These are phyloP conservation scores for Zarea fungicola DNA, from an alignment of 2,329 filamentous ascomycete species.

Conservation along the genomic window DNA sequence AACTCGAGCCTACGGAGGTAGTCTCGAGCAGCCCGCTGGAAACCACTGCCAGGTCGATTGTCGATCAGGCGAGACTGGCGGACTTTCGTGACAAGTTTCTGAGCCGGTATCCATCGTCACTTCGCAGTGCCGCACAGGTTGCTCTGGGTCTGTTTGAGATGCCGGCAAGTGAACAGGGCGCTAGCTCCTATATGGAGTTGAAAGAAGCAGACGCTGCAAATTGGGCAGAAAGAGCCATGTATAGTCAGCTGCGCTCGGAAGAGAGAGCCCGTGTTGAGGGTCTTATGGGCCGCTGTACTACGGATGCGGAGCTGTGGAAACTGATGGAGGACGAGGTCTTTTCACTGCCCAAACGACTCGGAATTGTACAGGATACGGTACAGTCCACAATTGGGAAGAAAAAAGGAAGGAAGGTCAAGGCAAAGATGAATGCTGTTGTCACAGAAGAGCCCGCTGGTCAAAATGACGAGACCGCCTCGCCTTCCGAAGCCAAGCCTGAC, in stretches of 20 bases:
- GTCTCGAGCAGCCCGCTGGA: not conserved
- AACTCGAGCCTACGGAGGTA: not conserved
- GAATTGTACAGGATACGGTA: slow-evolving; percentile 35
- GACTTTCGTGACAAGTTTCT: slow-evolving; percentile 32
- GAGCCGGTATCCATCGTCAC: slow-evolving; percentile 32
- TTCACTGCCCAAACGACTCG: slow-evolving; percentile 49
- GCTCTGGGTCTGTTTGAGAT: slow-evolving; percentile 35
- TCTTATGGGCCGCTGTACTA: slow-evolving; percentile 48
- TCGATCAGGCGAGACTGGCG: slow-evolving; percentile 28
- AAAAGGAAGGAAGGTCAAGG: not conserved
- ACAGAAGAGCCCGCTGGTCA: not conserved
- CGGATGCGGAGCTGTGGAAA: slow-evolving; percentile 62
- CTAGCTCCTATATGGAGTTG: slow-evolving; percentile 23
- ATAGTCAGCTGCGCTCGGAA: slow-evolving; percentile 34
- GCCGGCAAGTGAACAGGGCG: slow-evolving; percentile 22
- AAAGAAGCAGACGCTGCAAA: slow-evolving; percentile 27
- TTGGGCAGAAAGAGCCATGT: slow-evolving; percentile 28
- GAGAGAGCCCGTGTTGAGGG: slow-evolving; percentile 49
- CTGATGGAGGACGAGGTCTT: slow-evolving; percentile 65
- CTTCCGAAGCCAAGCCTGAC: slow-evolving; percentile 15
- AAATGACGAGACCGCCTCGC: not conserved
- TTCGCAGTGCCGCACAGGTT: slow-evolving; percentile 35
- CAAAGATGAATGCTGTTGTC: not conserved
- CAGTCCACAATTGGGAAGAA: not conserved
- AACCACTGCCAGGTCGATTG: slow-evolving; percentile 23